Percentiles rank a stretch among this genome's conserved stretches.
These are phyloP conservation scores for Lathyrus sativus DNA, from an alignment of 306 rosid species.

Conservation along the genomic window DNA sequence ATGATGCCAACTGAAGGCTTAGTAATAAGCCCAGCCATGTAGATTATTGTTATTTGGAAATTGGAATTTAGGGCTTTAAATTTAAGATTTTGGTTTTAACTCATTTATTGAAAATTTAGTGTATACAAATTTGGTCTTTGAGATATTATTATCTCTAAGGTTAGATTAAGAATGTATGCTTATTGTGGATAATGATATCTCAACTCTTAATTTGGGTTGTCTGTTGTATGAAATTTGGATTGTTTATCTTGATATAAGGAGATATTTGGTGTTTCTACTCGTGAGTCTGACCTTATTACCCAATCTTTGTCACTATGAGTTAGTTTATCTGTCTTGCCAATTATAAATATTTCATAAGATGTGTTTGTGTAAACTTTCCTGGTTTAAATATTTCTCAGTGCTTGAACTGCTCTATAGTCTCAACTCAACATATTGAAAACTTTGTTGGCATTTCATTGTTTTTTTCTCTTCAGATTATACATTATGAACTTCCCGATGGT, in stretches of 20 bases:
- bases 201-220: constrained; percentile 23
- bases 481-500: constrained; percentile 96
- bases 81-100: constrained; percentile 9
- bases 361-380: neutral
- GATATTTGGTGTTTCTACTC: constrained; percentile 17
- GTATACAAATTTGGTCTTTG: neutral
- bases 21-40: constrained; percentile 21
- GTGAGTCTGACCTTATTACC: constrained; percentile 26
- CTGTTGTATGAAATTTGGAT: constrained; percentile 18
- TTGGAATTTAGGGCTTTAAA: constrained; percentile 22
- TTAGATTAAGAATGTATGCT: neutral
- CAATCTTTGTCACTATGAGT: constrained; percentile 13
- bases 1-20: constrained; percentile 1
- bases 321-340: constrained; percentile 15
- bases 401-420: constrained; percentile 22
- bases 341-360: neutral
- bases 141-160: constrained; percentile 23
- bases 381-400: no score
- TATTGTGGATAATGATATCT: neutral
- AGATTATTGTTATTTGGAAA: constrained; percentile 22
- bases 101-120: constrained; percentile 11
- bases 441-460: constrained; percentile 24
- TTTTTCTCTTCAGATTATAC: constrained; percentile 68
- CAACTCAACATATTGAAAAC: constrained; percentile 25
- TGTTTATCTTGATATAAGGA: constrained; percentile 5